Percentiles rank a stretch among this genome's conserved stretches.
phyloP scores from a whole-genome alignment of 139 green algal species.

The Chlamydomonas eustigma region DNA sequence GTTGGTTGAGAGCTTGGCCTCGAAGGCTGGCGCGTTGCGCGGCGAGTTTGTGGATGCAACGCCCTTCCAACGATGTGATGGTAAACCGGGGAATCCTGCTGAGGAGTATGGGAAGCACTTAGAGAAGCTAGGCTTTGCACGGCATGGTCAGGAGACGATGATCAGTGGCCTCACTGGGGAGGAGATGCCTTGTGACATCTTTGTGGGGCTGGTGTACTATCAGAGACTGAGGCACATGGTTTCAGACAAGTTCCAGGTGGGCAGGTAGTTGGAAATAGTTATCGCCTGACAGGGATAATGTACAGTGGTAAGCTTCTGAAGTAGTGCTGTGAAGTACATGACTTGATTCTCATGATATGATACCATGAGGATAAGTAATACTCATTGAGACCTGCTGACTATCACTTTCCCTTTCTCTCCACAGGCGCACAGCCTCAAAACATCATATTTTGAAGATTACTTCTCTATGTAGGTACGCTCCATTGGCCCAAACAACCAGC shows the following conservation, averaged over 20 bases:
- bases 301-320: no score
- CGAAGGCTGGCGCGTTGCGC: constrained; percentile 82
- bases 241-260: constrained; percentile 89
- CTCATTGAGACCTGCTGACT: neutral
- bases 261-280: no score
- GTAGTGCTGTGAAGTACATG: no score
- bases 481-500: constrained; percentile 85
- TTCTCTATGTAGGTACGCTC: constrained; percentile 82
- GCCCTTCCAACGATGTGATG: constrained; percentile 78
- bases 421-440: no score
- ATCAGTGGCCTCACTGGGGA: constrained; percentile 91
- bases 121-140: constrained; percentile 68
- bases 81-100: constrained; percentile 30
- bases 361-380: neutral
- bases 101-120: constrained; percentile 36
- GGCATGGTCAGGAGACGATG: constrained; percentile 87
- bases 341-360: neutral
- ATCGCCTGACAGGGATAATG: no score
- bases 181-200: constrained; percentile 92
- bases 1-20: constrained; percentile 92
- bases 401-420: no score
- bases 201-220: constrained; percentile 97
- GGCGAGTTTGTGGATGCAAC: constrained; percentile 89
- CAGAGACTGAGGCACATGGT: constrained; percentile 98
- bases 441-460: no score